Conservation (phyloP, 1,284 basidiomycete genomes). For the Trichosporon sp. region DNA sequence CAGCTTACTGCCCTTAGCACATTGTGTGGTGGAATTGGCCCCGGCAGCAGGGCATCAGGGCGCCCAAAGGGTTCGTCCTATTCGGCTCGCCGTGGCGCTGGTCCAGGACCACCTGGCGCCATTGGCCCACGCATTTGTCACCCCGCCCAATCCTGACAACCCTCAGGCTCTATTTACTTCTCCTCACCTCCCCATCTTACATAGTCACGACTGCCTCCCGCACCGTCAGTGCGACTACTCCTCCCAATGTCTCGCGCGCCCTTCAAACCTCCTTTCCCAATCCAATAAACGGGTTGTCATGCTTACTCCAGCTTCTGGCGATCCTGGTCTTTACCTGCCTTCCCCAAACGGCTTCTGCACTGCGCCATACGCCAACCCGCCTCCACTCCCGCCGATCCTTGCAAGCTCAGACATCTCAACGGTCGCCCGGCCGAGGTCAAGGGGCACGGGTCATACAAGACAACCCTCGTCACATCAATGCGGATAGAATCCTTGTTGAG, state of each 20-base stretch:
- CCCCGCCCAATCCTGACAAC: background rate
- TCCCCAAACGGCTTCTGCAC: background rate
- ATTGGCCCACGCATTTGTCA: background rate
- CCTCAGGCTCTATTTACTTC: background rate
- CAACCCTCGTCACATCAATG: background rate
- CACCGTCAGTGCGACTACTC: background rate
- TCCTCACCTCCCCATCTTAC: background rate
- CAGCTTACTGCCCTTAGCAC: too few relatives aligned
- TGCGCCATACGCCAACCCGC: background rate
- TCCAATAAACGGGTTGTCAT: background rate
- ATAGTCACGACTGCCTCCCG: background rate
- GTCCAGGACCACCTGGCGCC: background rate
- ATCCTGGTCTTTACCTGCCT: background rate
- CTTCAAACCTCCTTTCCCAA: background rate
- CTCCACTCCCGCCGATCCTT: background rate
- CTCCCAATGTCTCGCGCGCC: background rate
- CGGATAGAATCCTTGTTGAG: background rate
- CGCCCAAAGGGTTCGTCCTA: background rate
- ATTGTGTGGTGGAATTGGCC: too few relatives aligned
- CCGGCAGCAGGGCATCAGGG: too few relatives aligned
- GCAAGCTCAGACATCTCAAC: background rate
- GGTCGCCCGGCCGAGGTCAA: background rate
- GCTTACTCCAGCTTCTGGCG: background rate
- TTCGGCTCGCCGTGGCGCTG: background rate
- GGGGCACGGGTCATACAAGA: too few relatives aligned